A percentile compares a stretch with the other conserved stretches of the same genome.
Conservation (phyloP, 352 stramenopile species). For the Phytophthora melonis region DNA sequence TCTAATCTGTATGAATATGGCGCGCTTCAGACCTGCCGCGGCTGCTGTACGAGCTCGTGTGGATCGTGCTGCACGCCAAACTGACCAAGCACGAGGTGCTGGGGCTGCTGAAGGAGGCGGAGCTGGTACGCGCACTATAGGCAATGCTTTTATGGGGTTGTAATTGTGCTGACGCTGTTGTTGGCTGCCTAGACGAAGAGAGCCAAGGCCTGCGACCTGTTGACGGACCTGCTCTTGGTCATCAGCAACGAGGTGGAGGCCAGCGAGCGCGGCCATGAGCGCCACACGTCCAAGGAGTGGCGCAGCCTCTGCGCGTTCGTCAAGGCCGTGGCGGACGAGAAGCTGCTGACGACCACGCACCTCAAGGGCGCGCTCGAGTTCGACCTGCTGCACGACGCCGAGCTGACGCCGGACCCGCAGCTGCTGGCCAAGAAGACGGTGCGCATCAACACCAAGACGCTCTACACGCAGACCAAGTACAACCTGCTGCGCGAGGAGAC, state of each 20-base stretch:
- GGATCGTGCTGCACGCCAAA: constrained; percentile 76
- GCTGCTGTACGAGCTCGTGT: constrained; percentile 83
- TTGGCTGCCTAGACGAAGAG: constrained; percentile 34
- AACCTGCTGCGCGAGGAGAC: constrained; percentile 97
- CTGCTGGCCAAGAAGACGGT: constrained; percentile 80
- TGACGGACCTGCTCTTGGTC: constrained; percentile 81
- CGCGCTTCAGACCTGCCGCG: constrained; percentile 53
- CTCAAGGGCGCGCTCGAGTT: constrained; percentile 81
- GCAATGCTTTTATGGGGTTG: no score
- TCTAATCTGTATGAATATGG: no score
- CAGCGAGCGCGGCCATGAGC: constrained; percentile 71
- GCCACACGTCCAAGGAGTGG: constrained; percentile 76
- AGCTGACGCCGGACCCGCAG: constrained; percentile 55
- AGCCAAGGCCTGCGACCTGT: constrained; percentile 53
- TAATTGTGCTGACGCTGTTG: not conserved
- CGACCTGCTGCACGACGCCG: constrained; percentile 77
- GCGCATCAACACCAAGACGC: constrained; percentile 88
- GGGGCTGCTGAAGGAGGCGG: constrained; percentile 70
- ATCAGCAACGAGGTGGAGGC: constrained; percentile 82
- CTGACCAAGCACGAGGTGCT: constrained; percentile 78
- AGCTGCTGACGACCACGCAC: constrained; percentile 58
- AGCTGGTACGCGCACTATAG: constrained; percentile 46
- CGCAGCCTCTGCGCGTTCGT: constrained; percentile 73
- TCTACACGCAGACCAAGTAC: constrained; percentile 97
- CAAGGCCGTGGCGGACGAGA: constrained; percentile 70